phyloP scores from a whole-genome alignment of 768 basidiomycete species.

The Calocybe gangraenosa region DNA sequence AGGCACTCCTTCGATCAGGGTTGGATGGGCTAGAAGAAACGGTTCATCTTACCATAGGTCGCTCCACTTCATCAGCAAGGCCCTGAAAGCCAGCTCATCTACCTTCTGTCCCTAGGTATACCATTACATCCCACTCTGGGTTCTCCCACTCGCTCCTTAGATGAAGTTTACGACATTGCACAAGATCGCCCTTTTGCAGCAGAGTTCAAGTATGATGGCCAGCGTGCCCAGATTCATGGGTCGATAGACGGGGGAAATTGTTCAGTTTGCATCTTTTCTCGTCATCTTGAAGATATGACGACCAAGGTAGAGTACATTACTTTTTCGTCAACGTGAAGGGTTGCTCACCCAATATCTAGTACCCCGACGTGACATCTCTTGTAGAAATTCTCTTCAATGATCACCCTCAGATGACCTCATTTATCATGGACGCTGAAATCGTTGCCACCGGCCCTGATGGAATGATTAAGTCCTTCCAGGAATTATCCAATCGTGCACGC shows the following conservation, averaged over 20 bases:
- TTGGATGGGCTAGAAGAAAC: slow-evolving; percentile 53
- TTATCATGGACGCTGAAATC: slow-evolving; percentile 84
- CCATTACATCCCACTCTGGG: slow-evolving; percentile 87
- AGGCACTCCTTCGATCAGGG: slow-evolving; percentile 56
- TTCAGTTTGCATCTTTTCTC: slow-evolving; percentile 70
- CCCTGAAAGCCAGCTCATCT: too few relatives aligned
- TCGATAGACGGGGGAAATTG: slow-evolving; percentile 23
- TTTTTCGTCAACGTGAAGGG: background rate
- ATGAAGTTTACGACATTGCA: slow-evolving; percentile 76
- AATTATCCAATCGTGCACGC: slow-evolving; percentile 77
- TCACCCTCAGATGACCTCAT: slow-evolving; percentile 44
- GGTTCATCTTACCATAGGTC: slow-evolving; percentile 70
- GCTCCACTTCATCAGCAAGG: too few relatives aligned
- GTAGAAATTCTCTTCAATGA: slow-evolving; percentile 46
- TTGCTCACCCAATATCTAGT: slow-evolving; percentile 37
- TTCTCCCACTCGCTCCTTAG: slow-evolving; percentile 78
- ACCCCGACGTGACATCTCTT: slow-evolving; percentile 73
- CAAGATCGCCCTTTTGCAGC: slow-evolving; percentile 67
- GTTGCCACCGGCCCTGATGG: slow-evolving; percentile 75
- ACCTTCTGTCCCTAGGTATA: slow-evolving; percentile 39
- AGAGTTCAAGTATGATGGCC: slow-evolving; percentile 92
- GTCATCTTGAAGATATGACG: slow-evolving; percentile 92
- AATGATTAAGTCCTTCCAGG: slow-evolving; percentile 76
- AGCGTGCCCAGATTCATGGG: slow-evolving; percentile 79
- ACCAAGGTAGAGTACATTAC: slow-evolving; percentile 50